Evolutionary conservation across 2,329 filamentous ascomycete species (phyloP).

Genomic region (Cladosporium oxysporum): DNA sequence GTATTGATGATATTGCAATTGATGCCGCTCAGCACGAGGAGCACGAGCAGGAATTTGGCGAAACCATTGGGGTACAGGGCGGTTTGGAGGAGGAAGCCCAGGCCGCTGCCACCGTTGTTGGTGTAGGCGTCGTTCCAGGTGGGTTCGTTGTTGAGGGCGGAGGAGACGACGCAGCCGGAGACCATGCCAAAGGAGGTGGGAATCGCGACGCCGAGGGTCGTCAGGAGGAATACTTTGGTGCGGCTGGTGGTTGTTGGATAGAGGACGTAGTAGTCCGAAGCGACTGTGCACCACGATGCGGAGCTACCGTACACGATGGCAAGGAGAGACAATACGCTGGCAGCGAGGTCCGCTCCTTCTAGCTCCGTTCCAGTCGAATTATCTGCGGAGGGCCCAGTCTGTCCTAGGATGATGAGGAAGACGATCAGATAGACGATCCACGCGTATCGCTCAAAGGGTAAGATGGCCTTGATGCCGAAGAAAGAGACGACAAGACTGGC

Average conservation of each 20-base stretch:
- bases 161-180: slow-evolving; percentile 43
- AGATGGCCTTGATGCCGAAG: slow-evolving; percentile 46
- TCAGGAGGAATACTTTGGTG: slow-evolving; percentile 46
- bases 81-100: slow-evolving; percentile 51
- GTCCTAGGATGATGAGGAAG: slow-evolving; percentile 50
- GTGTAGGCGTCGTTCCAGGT: slow-evolving; percentile 44
- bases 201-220: slow-evolving; percentile 44
- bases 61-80: slow-evolving; percentile 50
- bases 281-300: slow-evolving; percentile 44
- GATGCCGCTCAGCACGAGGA: slow-evolving; percentile 41
- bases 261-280: slow-evolving; percentile 48
- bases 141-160: slow-evolving; percentile 43
- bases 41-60: slow-evolving; percentile 51
- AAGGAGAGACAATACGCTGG: slow-evolving; percentile 34
- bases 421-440: slow-evolving; percentile 52
- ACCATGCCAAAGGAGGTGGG: slow-evolving; percentile 48
- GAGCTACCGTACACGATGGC: slow-evolving; percentile 43
- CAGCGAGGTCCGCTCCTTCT: slow-evolving; percentile 34
- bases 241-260: slow-evolving; percentile 43
- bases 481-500: slow-evolving; percentile 42
- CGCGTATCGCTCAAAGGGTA: slow-evolving; percentile 52
- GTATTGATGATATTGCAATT: slow-evolving; percentile 45
- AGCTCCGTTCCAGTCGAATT: slow-evolving; percentile 29
- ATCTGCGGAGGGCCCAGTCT: slow-evolving; percentile 39
- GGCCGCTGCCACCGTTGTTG: slow-evolving; percentile 38